phyloP scores from a whole-genome alignment of 306 rosid genomes.

The barrel medic (Medicago truncatula) region MtrunA17r5.0-ANR NC_053047.1:34588501-34589000 shows the following conservation, averaged over 20 bases:
- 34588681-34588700: conserved; percentile 56
- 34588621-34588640: conserved; percentile 26
- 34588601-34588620: conserved; percentile 54
- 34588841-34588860: conserved; percentile 45
- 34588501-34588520: conserved; percentile 94
- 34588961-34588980: neutral
- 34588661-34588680: conserved; percentile 33
- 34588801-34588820: conserved; percentile 38
- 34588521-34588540: conserved; percentile 68
- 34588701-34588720: conserved; percentile 54
- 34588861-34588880: conserved; percentile 23
- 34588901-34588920: too few relatives aligned
- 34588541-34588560: conserved; percentile 94
- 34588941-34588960: too few relatives aligned
- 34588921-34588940: too few relatives aligned
- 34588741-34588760: conserved; percentile 62
- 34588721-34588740: conserved; percentile 70
- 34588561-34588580: conserved; percentile 95
- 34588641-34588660: conserved; percentile 32
- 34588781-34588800: conserved; percentile 31
- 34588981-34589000: neutral
- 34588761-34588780: conserved; percentile 71
- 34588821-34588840: conserved; percentile 45
- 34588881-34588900: conserved; percentile 10
- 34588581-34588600: conserved; percentile 85